Conservation (phyloP, 2,329 filamentous ascomycete genomes). For the Alternaria solani region DNA sequence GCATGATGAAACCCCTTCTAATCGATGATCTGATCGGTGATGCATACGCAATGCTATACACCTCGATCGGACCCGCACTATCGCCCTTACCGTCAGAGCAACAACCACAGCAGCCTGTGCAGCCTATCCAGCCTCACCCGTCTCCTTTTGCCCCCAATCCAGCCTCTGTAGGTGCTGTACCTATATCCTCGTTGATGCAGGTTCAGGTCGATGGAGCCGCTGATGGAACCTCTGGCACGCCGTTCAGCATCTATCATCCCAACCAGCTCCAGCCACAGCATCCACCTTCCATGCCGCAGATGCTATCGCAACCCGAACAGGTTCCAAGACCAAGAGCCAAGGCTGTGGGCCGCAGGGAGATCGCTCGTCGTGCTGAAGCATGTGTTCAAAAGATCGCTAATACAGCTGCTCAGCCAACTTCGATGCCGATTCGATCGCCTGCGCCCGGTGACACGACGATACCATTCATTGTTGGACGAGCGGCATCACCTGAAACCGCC, state of each 20-base stretch:
- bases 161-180: conserved; percentile 28
- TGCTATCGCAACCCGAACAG: conserved; percentile 29
- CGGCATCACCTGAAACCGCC: conserved; percentile 32
- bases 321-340: conserved; percentile 56
- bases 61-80: conserved; percentile 69
- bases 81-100: conserved; percentile 57
- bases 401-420: conserved; percentile 36
- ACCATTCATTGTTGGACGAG: conserved; percentile 17
- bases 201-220: conserved; percentile 42
- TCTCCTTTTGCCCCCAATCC: conserved; percentile 5
- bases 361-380: conserved; percentile 66
- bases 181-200: conserved; percentile 44
- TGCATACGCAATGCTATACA: conserved; percentile 81
- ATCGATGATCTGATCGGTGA: conserved; percentile 96
- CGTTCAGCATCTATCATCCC: conserved; percentile 39
- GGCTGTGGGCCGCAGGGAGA: conserved; percentile 66
- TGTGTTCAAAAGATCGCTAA: conserved; percentile 56
- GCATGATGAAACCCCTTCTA: conserved; percentile 81
- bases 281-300: conserved; percentile 22
- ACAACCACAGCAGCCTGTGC: conserved; percentile 31
- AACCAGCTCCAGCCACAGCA: conserved; percentile 33
- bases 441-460: conserved; percentile 26
- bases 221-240: conserved; percentile 25
- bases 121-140: conserved; percentile 15
- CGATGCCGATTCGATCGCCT: conserved; percentile 48